Percentiles rank a stretch among this genome's conserved stretches.
These are phyloP conservation scores for Ophioceras dolichostomum DNA, from an alignment of 2,329 filamentous ascomycete species.

Conservation along the genomic window DNA sequence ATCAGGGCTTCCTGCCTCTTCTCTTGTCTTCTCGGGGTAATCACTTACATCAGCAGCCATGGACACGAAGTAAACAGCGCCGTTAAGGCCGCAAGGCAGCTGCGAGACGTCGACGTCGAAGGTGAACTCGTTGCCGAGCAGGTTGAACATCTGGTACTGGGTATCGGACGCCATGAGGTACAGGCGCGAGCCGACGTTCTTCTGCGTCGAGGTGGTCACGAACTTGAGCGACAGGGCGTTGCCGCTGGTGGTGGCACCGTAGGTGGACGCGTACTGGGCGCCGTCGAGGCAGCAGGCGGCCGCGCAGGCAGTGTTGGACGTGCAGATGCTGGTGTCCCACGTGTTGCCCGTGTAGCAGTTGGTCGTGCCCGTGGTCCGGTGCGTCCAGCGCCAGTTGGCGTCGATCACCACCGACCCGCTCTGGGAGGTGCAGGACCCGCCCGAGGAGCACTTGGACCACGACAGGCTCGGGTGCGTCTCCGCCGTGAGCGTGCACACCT, in stretches of 20 bases:
- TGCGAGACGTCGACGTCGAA: slow-evolving; percentile 61
- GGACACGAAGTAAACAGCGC: slow-evolving; percentile 54
- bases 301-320: slow-evolving; percentile 34
- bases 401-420: slow-evolving; percentile 41
- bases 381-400: slow-evolving; percentile 51
- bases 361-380: slow-evolving; percentile 28
- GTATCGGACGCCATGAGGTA: slow-evolving; percentile 52
- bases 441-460: slow-evolving; percentile 39
- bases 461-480: slow-evolving; percentile 41
- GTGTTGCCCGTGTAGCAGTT: slow-evolving; percentile 46
- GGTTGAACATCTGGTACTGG: slow-evolving; percentile 53
- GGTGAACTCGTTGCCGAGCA: slow-evolving; percentile 57
- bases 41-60: slow-evolving; percentile 40
- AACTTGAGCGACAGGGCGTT: slow-evolving; percentile 34
- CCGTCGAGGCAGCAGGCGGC: slow-evolving; percentile 36
- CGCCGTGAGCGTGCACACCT: slow-evolving; percentile 31
- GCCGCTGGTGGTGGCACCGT: slow-evolving; percentile 37
- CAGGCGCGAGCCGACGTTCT: slow-evolving; percentile 41
- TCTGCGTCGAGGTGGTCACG: slow-evolving; percentile 27
- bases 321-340: slow-evolving; percentile 34
- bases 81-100: slow-evolving; percentile 40
- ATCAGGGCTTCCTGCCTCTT: too few species aligned
- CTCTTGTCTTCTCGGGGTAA: too few species aligned
- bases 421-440: slow-evolving; percentile 35
- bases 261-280: slow-evolving; percentile 38